Percentiles rank a stretch among this genome's conserved stretches.
These are phyloP conservation scores for Hansfordia pulvinata DNA, from an alignment of 2,329 filamentous ascomycete species.

Conservation along the genomic window DNA sequence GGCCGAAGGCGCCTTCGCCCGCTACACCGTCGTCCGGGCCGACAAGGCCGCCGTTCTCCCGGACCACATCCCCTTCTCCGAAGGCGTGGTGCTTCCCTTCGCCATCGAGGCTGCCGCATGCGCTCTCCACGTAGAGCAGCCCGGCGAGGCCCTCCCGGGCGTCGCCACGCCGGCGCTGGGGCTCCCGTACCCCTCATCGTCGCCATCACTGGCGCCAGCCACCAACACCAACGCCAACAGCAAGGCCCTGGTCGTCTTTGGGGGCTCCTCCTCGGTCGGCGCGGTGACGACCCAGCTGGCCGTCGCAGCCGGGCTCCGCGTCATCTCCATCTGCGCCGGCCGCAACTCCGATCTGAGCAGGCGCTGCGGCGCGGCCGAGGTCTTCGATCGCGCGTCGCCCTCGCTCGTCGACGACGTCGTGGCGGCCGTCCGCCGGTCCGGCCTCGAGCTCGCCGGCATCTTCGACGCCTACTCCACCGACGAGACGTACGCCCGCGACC, in stretches of 20 bases:
- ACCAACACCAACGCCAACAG: constrained; percentile 3
- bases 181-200: constrained; percentile 8
- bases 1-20: constrained; percentile 13
- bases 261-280: constrained; percentile 6
- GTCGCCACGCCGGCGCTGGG: constrained; percentile 7
- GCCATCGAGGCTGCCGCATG: constrained; percentile 13
- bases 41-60: constrained; percentile 10
- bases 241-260: constrained; percentile 9
- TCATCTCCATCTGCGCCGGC: constrained; percentile 5
- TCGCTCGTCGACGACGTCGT: constrained; percentile 9
- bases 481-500: constrained; percentile 10
- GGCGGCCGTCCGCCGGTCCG: constrained; percentile 4
- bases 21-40: constrained; percentile 9
- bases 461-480: constrained; percentile 11
- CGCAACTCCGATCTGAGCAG: constrained; percentile 8
- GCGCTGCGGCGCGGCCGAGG: constrained; percentile 8
- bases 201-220: too few species aligned
- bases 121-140: constrained; percentile 11
- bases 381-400: constrained; percentile 13
- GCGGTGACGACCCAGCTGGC: constrained; percentile 8
- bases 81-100: constrained; percentile 7
- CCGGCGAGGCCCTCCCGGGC: constrained; percentile 7
- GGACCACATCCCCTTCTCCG: constrained; percentile 6
- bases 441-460: constrained; percentile 11
- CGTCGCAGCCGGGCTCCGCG: constrained; percentile 6